Base-by-base conservation (phyloP, 2,329 filamentous ascomycete species). In the Laburnicola sp. region DNA sequence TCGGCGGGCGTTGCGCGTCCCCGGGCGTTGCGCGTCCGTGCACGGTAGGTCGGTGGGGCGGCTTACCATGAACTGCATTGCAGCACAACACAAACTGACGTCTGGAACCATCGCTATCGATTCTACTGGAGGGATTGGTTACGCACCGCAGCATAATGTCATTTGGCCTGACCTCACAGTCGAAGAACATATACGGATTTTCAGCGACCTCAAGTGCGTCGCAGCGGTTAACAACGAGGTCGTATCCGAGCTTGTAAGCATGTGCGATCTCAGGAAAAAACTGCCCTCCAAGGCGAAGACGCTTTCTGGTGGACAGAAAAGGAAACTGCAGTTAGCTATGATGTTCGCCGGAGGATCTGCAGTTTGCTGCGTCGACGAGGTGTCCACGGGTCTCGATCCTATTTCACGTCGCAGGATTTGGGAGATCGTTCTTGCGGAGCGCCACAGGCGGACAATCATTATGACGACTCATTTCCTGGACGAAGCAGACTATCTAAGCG, bases 391-490 rank as follows among this genome's bases (percentile, higher is more conserved):
- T 11, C 80, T 96, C 21, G 91, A 96, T 67, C 91, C 91, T 0
- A 77, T 96, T 2, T 91, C 87, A 26, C 81, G 92, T 46, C 79
- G 91, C 30, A 95, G 94, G 71, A 89, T 96, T 23, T 96, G 91
- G 91, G 90, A 96, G 62, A 96, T 96, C 50, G 77, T 96, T 23
- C 76, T 96, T 8, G 87, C 87, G 1, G 91, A 96, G 70, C 83
- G 91, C 47, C 89, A 88, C 16, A 80, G 78, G 51, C 80, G 91
- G 26, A 95, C 91, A 0, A 87, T 96, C 59, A 84, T 96, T 45
- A 72, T 96, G 56, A 96, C 91, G 0, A 96, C 91, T 0, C 91
- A 96, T 70, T 96, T 96, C 70, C 78, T 96, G 6, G 91, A 96
- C 64, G 91, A 96, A 69, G 91, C 91, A 0, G 91, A 96, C 64